A percentile compares a stretch with the other conserved stretches of the same genome.
Conservation (phyloP, 345 rosid genomes). For the Mercurialis annua region DNA sequence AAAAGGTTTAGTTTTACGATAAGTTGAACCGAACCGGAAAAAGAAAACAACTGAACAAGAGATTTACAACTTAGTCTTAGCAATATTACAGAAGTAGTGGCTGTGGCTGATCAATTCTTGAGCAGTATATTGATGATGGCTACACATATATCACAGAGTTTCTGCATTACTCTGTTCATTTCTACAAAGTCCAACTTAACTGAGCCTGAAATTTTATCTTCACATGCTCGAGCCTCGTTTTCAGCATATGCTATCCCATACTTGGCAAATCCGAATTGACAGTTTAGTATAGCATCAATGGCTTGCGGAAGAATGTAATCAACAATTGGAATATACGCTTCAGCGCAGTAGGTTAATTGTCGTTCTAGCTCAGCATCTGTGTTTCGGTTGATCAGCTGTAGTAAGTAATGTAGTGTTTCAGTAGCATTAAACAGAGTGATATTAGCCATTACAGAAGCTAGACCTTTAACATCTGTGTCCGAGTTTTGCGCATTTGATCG, state of each 20-base stretch:
- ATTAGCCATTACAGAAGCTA: conserved; percentile 44
- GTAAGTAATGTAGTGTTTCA: conserved; percentile 46
- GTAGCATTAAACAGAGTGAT: conserved; percentile 50
- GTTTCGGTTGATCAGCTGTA: conserved; percentile 33
- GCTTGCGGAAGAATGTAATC: conserved; percentile 79
- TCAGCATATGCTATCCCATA: conserved; percentile 55
- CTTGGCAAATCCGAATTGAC: conserved; percentile 56
- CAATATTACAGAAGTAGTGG: background rate
- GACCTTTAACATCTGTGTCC: conserved; percentile 33
- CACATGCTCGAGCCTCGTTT: conserved; percentile 56
- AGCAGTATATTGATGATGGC: conserved; percentile 50
- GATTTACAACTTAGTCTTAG: background rate
- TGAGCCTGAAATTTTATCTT: conserved; percentile 39
- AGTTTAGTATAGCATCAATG: conserved; percentile 47
- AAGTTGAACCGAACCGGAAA: no score
- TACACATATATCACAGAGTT: conserved; percentile 57
- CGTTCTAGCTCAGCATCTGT: conserved; percentile 52
- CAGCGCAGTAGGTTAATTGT: conserved; percentile 66
- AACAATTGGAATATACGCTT: conserved; percentile 70
- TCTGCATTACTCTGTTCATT: conserved; percentile 46
- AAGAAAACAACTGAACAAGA: no score
- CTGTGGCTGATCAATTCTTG: conserved; percentile 7
- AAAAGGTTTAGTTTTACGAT: no score
- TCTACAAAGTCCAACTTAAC: conserved; percentile 34
- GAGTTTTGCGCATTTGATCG: conserved; percentile 22